Conservation (phyloP, 768 basidiomycete genomes). For the Phylloporus sp. region DNA sequence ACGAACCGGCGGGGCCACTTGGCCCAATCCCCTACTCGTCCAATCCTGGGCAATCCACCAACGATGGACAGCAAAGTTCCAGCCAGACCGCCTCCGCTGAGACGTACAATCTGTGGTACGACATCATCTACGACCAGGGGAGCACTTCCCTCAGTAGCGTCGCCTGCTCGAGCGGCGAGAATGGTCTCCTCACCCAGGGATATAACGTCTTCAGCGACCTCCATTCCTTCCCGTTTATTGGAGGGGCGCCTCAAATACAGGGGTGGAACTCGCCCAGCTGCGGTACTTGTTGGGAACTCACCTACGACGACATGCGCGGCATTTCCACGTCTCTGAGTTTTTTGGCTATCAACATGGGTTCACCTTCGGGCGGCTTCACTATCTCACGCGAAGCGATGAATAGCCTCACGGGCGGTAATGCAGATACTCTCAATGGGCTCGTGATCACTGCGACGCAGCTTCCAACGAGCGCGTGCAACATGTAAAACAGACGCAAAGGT, state of each 20-base stretch:
- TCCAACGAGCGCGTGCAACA: conserved; percentile 4
- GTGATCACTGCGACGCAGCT: conserved; percentile 20
- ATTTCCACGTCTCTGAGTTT: conserved; percentile 39
- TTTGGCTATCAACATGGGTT: conserved; percentile 48
- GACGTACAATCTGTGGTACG: conserved; percentile 35
- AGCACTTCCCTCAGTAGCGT: conserved; percentile 37
- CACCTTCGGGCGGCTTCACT: conserved; percentile 34
- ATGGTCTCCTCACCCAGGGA: not conserved
- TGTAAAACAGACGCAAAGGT: no score
- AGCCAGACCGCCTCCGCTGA: no score
- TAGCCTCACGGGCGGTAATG: conserved; percentile 31
- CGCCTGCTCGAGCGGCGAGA: conserved; percentile 48
- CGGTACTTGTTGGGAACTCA: conserved; percentile 57
- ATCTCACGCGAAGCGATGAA: conserved; percentile 33
- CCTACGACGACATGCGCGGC: conserved; percentile 34
- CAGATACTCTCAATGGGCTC: conserved; percentile 27
- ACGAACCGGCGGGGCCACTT: no score
- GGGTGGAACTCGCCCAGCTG: conserved; percentile 51
- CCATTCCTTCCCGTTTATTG: conserved; percentile 38
- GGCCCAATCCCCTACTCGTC: no score
- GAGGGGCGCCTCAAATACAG: conserved; percentile 46
- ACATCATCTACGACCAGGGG: conserved; percentile 45
- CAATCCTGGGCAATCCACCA: no score
- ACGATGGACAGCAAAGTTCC: no score
- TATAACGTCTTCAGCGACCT: not conserved